Base-by-base conservation (phyloP, 441 rosid species). In the Gossypium schwendimanii region DNA sequence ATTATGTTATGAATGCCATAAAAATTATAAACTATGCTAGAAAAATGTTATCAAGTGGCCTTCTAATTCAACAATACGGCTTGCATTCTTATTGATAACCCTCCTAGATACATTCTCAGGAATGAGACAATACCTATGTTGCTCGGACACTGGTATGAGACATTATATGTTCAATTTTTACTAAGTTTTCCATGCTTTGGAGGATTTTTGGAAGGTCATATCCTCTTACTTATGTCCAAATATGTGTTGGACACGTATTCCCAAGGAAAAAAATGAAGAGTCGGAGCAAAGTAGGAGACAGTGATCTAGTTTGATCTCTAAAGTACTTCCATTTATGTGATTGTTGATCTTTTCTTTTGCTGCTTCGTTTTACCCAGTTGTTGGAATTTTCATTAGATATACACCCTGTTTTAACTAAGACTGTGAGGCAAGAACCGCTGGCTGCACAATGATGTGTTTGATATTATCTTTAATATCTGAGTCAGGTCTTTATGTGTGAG, bases 401-500 rank as follows among this genome's bases (percentile, higher is more conserved):
- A 18, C 15, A n/a, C 26, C 45, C 52, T 11, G 18, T 31, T 31
- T 20, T 33, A 6, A 5, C 63, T 75, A 50, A 49, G 39, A 21
- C 17, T 23, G 9, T 9, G 47, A 55, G 15, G 45, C 33, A 26
- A 66, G 54, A 57, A 41, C 47, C 17, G 39, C 10, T 39, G 6
- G 12, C 15, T 18, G 8, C 47, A 67, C 60, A 17, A 7, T 60
- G 20, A 59, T 9, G 17, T 73, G 2, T 72, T 36, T 74, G 75
- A 78, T 75, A 55, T 59, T 17, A 44, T 52, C 31, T 59, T 54
- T 21, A 74, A 67, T 59, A 64, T 61, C 61, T 60, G 81, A 76
- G 39, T 36, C 79, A 82, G 85, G 73, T 79, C 55, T 82, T 79
- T 67, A 79, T 77, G 18, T 82, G 85, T 54, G 85, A 82, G 71